phyloP scores from a whole-genome alignment of 805 yeast species.

The Candida palmyrensis region DNA sequence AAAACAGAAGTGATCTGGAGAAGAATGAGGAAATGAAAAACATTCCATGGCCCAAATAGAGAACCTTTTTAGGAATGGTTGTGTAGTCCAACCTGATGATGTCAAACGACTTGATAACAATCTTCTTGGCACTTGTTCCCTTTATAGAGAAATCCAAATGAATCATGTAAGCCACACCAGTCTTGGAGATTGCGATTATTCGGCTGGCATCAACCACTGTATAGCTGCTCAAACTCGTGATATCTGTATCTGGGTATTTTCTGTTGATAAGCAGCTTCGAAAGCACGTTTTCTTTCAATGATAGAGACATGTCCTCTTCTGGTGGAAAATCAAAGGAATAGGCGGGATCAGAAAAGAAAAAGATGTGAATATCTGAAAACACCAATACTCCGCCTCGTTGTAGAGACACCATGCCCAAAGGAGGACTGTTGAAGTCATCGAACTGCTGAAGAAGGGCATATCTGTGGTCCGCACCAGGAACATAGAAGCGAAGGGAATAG shows the following conservation, averaged over 20 bases:
- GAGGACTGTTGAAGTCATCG: slow-evolving; percentile 25
- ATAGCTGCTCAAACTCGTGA: slow-evolving; percentile 7
- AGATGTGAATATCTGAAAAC: slow-evolving; percentile 18
- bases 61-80: slow-evolving; percentile 24
- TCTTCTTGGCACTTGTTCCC: not conserved
- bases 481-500: slow-evolving; percentile 26
- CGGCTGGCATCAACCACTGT: slow-evolving; percentile 23
- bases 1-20: slow-evolving; percentile 28
- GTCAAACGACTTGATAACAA: slow-evolving; percentile 12
- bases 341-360: slow-evolving; percentile 22
- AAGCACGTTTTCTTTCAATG: slow-evolving; percentile 13
- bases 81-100: slow-evolving; percentile 23
- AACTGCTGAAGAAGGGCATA: slow-evolving; percentile 16
- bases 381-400: slow-evolving; percentile 23
- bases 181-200: slow-evolving; percentile 20
- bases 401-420: slow-evolving; percentile 19
- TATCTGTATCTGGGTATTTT: not conserved
- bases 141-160: slow-evolving; percentile 9
- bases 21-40: slow-evolving; percentile 26
- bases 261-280: slow-evolving; percentile 13
- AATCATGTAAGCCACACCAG: slow-evolving; percentile 24
- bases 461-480: slow-evolving; percentile 7
- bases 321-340: slow-evolving; percentile 8
- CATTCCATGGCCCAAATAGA: slow-evolving; percentile 18
- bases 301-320: slow-evolving; percentile 7